Conservation (phyloP, 306 rosid genomes). For the Clitoria ternatea region DNA sequence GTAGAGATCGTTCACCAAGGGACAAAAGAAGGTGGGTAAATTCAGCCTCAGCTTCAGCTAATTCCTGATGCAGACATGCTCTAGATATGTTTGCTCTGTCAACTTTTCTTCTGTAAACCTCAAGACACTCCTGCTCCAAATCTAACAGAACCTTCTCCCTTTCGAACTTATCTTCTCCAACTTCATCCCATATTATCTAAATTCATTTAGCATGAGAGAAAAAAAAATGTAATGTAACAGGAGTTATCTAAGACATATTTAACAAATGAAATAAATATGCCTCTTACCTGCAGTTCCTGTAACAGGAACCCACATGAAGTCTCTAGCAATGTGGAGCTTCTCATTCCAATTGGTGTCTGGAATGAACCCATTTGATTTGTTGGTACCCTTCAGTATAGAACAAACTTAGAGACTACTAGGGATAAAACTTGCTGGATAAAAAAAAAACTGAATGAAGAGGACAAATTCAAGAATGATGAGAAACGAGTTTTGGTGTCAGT, state of each 20-base stretch:
- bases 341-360: slow-evolving; percentile 67
- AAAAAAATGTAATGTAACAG: slow-evolving; percentile 11
- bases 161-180: slow-evolving; percentile 86
- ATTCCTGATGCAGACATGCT: slow-evolving; percentile 88
- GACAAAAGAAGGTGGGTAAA: slow-evolving; percentile 92
- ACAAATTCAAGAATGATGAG: slow-evolving; percentile 26
- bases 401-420: slow-evolving; percentile 26
- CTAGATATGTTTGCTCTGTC: slow-evolving; percentile 80
- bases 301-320: slow-evolving; percentile 89
- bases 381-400: slow-evolving; percentile 25
- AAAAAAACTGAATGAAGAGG: slow-evolving; percentile 35
- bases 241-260: background rate
- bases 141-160: slow-evolving; percentile 85
- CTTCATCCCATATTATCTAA: slow-evolving; percentile 97
- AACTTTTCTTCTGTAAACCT: slow-evolving; percentile 79
- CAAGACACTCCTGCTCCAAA: slow-evolving; percentile 89
- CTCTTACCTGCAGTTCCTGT: slow-evolving; percentile 89
- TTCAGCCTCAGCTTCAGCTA: slow-evolving; percentile 97
- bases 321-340: slow-evolving; percentile 69
- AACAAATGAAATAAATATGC: background rate
- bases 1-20: slow-evolving; percentile 90
- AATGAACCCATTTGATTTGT: slow-evolving; percentile 61
- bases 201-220: slow-evolving; percentile 17
- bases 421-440: slow-evolving; percentile 30
- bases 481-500: slow-evolving; percentile 56